Evolutionary conservation across 257 asterid genomes (phyloP).

Genomic region (Fraxinus excelsior): DNA sequence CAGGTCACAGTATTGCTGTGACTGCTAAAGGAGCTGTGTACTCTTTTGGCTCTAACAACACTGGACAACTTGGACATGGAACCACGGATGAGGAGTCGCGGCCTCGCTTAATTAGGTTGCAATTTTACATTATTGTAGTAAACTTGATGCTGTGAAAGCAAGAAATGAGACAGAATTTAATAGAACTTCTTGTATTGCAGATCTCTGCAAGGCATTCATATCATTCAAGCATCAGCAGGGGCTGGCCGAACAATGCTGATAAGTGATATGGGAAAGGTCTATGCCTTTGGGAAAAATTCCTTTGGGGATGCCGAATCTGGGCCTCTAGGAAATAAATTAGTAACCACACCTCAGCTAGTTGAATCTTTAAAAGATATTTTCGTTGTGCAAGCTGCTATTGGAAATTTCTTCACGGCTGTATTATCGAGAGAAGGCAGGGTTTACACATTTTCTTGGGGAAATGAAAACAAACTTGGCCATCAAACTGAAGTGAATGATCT

Average conservation of each 20-base stretch:
- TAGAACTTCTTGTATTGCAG: slow-evolving; percentile 53
- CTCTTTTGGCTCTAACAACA: slow-evolving; percentile 86
- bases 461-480: slow-evolving; percentile 87
- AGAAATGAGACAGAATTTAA: slow-evolving; percentile 19
- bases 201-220: slow-evolving; percentile 80
- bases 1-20: slow-evolving; percentile 94
- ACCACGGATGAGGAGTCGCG: slow-evolving; percentile 66
- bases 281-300: slow-evolving; percentile 86
- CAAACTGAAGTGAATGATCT: slow-evolving; percentile 75
- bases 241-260: slow-evolving; percentile 90
- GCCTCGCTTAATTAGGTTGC: slow-evolving; percentile 78
- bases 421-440: slow-evolving; percentile 92
- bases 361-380: slow-evolving; percentile 91
- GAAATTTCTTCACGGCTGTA: slow-evolving; percentile 94
- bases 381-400: slow-evolving; percentile 95
- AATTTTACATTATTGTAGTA: slow-evolving; percentile 17
- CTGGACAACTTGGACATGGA: slow-evolving; percentile 95
- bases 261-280: slow-evolving; percentile 78
- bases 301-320: slow-evolving; percentile 88
- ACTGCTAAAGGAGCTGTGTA: slow-evolving; percentile 81
- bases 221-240: slow-evolving; percentile 94
- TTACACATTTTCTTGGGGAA: slow-evolving; percentile 98
- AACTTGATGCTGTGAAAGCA: not conserved
- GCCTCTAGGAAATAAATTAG: slow-evolving; percentile 64
- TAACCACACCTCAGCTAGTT: slow-evolving; percentile 73